A percentile compares a stretch with the other conserved stretches of the same genome.
phyloP scores from a whole-genome alignment of 352 stramenopile genomes.

The Globisporangium alternatum region DNA sequence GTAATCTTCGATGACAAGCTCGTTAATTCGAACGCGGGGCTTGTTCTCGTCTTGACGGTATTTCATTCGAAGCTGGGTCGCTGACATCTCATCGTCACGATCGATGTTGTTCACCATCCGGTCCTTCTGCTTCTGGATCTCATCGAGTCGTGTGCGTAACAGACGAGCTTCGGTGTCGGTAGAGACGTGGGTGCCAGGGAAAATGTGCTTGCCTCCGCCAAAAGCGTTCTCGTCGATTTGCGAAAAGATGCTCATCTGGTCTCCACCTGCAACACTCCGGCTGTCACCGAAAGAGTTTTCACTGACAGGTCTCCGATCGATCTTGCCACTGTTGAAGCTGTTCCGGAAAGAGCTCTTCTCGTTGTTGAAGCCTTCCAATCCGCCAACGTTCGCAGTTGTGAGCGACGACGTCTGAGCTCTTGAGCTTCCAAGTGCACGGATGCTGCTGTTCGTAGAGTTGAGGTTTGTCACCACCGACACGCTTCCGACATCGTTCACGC shows the following conservation, averaged over 20 bases:
- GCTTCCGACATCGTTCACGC: slow-evolving; percentile 46
- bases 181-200: slow-evolving; percentile 50
- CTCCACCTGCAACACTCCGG: slow-evolving; percentile 1
- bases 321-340: slow-evolving; percentile 11
- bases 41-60: slow-evolving; percentile 45
- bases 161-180: slow-evolving; percentile 84
- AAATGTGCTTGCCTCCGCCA: slow-evolving; percentile 59
- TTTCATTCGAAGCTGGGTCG: slow-evolving; percentile 46
- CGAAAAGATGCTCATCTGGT: slow-evolving; percentile 52
- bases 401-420: slow-evolving; percentile 7
- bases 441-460: slow-evolving; percentile 27
- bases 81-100: slow-evolving; percentile 56
- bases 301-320: slow-evolving; percentile 21
- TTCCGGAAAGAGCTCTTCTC: slow-evolving; percentile 1
- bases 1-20: slow-evolving; percentile 87
- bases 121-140: slow-evolving; percentile 76
- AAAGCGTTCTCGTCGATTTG: slow-evolving; percentile 85
- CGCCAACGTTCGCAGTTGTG: neutral
- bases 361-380: neutral
- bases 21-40: slow-evolving; percentile 68
- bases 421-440: slow-evolving; percentile 24
- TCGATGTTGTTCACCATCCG: slow-evolving; percentile 41
- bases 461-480: slow-evolving; percentile 79
- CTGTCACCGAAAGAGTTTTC: slow-evolving; percentile 16
- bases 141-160: slow-evolving; percentile 66